A percentile compares a stretch with the other conserved stretches of the same genome.
Conservation (phyloP, 2,329 filamentous ascomycete species). For the Pseudocercospora musae region DNA sequence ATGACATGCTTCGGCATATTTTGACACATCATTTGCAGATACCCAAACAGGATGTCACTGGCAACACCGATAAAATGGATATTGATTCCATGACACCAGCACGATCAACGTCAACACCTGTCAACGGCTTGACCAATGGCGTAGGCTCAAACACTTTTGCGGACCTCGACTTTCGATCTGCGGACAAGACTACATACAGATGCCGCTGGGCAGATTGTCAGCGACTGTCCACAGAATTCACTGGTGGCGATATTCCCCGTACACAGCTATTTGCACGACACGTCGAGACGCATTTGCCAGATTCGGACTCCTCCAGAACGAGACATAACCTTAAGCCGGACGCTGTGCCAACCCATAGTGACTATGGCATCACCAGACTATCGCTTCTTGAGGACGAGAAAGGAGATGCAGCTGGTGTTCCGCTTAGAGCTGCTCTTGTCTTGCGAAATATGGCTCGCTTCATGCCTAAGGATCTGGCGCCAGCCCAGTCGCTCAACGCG, state of each 20-base stretch:
- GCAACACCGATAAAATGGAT: slow-evolving; percentile 49
- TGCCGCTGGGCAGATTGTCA: slow-evolving; percentile 68
- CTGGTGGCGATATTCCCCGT: slow-evolving; percentile 13
- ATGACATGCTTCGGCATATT: slow-evolving; percentile 71
- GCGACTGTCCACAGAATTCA: slow-evolving; percentile 48
- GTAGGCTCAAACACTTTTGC: slow-evolving; percentile 6
- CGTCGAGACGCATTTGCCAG: slow-evolving; percentile 65
- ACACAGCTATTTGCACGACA: slow-evolving; percentile 45
- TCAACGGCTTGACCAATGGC: slow-evolving; percentile 24
- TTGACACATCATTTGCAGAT: slow-evolving; percentile 61
- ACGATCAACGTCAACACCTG: slow-evolving; percentile 11
- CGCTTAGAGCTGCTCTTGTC: slow-evolving; percentile 73
- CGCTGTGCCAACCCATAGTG: slow-evolving; percentile 11
- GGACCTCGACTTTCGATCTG: slow-evolving; percentile 31
- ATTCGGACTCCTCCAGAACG: slow-evolving; percentile 34
- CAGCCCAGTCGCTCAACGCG: slow-evolving; percentile 11
- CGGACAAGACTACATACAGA: slow-evolving; percentile 43
- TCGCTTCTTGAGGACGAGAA: slow-evolving; percentile 50
- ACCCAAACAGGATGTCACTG: slow-evolving; percentile 46
- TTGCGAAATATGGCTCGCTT: slow-evolving; percentile 70
- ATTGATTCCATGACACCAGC: slow-evolving; percentile 24
- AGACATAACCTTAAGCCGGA: slow-evolving; percentile 27
- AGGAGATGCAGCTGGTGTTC: slow-evolving; percentile 67
- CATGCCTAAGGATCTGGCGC: slow-evolving; percentile 27
- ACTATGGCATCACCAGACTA: slow-evolving; percentile 34